Percentiles rank a stretch among this genome's conserved stretches.
Conservation (phyloP, 371 early-diverging fungal genomes). For the Mucor circinelloides region DNA sequence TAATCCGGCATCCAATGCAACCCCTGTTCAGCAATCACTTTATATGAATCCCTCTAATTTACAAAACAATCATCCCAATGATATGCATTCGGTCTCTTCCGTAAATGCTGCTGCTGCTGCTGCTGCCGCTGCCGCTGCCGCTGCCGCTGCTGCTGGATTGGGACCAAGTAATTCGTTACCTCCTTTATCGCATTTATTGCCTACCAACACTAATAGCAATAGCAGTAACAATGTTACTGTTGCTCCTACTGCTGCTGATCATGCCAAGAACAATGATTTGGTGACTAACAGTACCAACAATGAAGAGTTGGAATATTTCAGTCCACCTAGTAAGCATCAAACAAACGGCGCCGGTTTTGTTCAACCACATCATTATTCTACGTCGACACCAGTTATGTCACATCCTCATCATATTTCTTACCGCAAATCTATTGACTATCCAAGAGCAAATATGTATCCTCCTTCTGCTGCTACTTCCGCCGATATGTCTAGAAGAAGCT, state of each 20-base stretch:
- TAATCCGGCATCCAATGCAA: neutral
- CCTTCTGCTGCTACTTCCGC: neutral
- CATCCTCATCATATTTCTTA: slow-evolving; percentile 2
- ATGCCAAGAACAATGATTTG: neutral
- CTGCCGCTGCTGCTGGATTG: slow-evolving; percentile 18
- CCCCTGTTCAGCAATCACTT: slow-evolving; percentile 6
- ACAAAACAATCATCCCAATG: neutral
- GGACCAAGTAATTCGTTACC: slow-evolving; percentile 37
- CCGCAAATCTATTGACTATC: slow-evolving; percentile 3
- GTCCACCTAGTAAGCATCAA: neutral
- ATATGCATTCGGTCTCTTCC: slow-evolving; percentile 10
- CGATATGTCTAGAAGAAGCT: neutral
- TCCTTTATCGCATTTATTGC: slow-evolving; percentile 48
- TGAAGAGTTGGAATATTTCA: slow-evolving; percentile 4
- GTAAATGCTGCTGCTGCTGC: slow-evolving; percentile 25
- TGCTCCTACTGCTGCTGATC: neutral
- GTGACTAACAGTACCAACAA: neutral
- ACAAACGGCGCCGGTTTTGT: neutral
- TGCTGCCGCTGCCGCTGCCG: slow-evolving; percentile 33
- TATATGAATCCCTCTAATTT: neutral
- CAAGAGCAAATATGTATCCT: neutral
- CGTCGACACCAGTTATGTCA: neutral
- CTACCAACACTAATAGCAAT: slow-evolving; percentile 16
- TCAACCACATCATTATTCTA: neutral
- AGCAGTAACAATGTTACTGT: neutral